These are phyloP conservation scores for Fusarium hostae DNA, from an alignment of 2,329 filamentous ascomycete genomes.

Conservation along the genomic window DNA sequence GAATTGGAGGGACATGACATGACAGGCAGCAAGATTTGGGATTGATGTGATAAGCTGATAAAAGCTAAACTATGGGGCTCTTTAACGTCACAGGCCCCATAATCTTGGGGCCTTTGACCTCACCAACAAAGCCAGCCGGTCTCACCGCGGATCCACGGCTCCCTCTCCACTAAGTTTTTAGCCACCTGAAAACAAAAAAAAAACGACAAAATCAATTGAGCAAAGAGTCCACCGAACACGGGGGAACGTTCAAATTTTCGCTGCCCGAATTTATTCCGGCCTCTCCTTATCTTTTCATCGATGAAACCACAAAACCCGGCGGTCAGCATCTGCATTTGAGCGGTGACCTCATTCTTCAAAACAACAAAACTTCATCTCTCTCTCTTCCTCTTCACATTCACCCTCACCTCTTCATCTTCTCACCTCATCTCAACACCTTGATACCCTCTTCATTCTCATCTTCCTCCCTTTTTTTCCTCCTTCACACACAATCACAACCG, in stretches of 20 bases:
- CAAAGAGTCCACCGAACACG: conserved; percentile 25
- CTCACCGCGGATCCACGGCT: conserved; percentile 13
- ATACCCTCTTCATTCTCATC: background rate
- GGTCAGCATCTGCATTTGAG: conserved; percentile 22
- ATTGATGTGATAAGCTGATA: conserved; percentile 29
- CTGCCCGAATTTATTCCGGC: conserved; percentile 34
- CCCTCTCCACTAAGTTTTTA: conserved; percentile 19
- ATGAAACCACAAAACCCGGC: conserved; percentile 34
- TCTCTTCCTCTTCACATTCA: background rate
- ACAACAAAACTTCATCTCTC: conserved; percentile 8
- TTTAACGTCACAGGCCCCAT: conserved; percentile 29
- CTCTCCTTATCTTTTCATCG: conserved; percentile 1
- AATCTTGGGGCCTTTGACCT: conserved; percentile 1
- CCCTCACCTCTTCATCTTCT: background rate
- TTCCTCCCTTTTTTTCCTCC: background rate
- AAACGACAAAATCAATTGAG: background rate
- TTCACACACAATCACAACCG: background rate
- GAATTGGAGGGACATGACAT: background rate
- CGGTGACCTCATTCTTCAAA: conserved; percentile 36
- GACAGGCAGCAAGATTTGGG: conserved; percentile 20
- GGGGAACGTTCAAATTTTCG: conserved; percentile 28
- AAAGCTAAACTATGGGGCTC: conserved; percentile 17
- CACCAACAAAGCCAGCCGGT: conserved; percentile 5
- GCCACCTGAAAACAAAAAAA: conserved; percentile 9
- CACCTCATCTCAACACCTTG: background rate